Percentiles rank a stretch among this genome's conserved stretches.
Conservation (phyloP, 2,329 filamentous ascomycete genomes). For the Fusarium temperatum region DNA sequence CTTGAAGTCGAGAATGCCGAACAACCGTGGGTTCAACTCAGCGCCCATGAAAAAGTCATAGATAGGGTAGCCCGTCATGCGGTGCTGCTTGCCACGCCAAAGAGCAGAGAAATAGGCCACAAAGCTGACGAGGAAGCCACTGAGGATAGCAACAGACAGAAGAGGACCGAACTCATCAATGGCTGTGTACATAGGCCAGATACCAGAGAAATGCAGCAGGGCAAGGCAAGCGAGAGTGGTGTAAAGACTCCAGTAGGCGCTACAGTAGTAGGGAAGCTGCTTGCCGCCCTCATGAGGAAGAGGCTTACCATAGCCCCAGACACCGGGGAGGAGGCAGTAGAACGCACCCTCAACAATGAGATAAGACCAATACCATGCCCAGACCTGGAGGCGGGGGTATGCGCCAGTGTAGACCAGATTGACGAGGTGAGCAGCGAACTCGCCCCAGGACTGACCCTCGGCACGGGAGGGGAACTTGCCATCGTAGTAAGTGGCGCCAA, state of each 20-base stretch:
- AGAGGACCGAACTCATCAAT: slow-evolving; percentile 96
- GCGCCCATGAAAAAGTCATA: slow-evolving; percentile 97
- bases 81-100: slow-evolving; percentile 81
- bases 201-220: slow-evolving; percentile 80
- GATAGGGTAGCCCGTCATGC: slow-evolving; percentile 87
- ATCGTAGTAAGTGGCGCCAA: slow-evolving; percentile 91
- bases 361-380: slow-evolving; percentile 95
- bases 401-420: slow-evolving; percentile 83
- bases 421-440: slow-evolving; percentile 78
- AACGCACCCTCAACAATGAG: slow-evolving; percentile 84
- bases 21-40: slow-evolving; percentile 88
- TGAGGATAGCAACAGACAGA: slow-evolving; percentile 91
- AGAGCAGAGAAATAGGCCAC: slow-evolving; percentile 88
- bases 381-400: slow-evolving; percentile 83
- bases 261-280: slow-evolving; percentile 95
- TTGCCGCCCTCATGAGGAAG: slow-evolving; percentile 83
- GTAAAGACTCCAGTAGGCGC: slow-evolving; percentile 87
- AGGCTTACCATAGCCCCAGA: slow-evolving; percentile 88
- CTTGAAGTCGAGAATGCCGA: slow-evolving; percentile 89
- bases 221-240: slow-evolving; percentile 77
- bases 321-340: slow-evolving; percentile 87
- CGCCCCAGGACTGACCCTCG: slow-evolving; percentile 70
- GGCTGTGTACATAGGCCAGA: slow-evolving; percentile 90
- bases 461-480: slow-evolving; percentile 78
- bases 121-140: slow-evolving; percentile 84